Percentiles rank a stretch among this genome's conserved stretches.
Conservation (phyloP, 2,329 filamentous ascomycete genomes). For the Aspergillus pseudoviridinutans region DNA sequence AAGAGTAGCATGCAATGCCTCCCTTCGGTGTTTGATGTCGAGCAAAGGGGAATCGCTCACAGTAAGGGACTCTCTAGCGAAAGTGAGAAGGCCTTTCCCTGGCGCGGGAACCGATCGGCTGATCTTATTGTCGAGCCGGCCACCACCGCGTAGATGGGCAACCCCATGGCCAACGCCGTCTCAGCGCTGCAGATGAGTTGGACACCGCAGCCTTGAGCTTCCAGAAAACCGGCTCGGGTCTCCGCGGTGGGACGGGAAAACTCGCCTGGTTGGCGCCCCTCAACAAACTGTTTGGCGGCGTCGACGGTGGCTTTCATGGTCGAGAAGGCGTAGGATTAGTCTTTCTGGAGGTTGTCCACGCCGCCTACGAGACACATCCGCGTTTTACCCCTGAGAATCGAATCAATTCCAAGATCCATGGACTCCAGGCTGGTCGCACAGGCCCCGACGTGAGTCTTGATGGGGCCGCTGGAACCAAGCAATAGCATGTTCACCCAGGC, state of each 20-base stretch:
- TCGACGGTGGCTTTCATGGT: slow-evolving; percentile 99
- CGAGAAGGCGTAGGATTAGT: slow-evolving; percentile 95
- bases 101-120: no score
- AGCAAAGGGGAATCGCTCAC: no score
- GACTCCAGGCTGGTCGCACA: slow-evolving; percentile 95
- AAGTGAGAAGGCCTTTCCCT: no score
- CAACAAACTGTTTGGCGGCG: slow-evolving; percentile 84
- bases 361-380: slow-evolving; percentile 92
- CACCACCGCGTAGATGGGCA: no score
- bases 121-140: no score
- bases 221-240: slow-evolving; percentile 94
- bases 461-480: slow-evolving; percentile 87
- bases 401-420: slow-evolving; percentile 91
- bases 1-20: no score
- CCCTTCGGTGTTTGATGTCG: no score
- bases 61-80: no score
- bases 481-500: slow-evolving; percentile 99
- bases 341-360: slow-evolving; percentile 95
- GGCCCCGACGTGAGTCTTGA: slow-evolving; percentile 94
- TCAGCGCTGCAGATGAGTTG: no score
- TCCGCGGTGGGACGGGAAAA: slow-evolving; percentile 96
- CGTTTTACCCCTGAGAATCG: slow-evolving; percentile 93
- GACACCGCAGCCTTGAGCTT: slow-evolving; percentile 94
- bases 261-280: slow-evolving; percentile 85
- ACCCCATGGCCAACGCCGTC: no score